Percentiles rank a stretch among this genome's conserved stretches.
Conservation (phyloP, 306 rosid species). For the Vicia faba region DNA sequence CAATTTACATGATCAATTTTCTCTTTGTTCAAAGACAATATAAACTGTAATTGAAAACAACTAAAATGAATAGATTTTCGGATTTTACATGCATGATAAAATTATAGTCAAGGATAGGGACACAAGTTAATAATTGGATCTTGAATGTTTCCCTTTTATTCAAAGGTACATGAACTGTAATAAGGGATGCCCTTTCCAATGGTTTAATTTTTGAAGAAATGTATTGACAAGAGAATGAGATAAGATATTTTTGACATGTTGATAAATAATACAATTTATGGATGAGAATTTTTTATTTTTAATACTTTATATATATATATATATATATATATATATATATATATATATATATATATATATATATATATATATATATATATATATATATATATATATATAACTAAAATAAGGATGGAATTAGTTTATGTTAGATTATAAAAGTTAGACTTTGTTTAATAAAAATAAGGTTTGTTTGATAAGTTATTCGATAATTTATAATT, state of each 20-base stretch:
- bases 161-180: constrained; percentile 32
- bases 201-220: no score
- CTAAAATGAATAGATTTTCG: constrained; percentile 7
- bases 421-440: no score
- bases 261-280: constrained; percentile 16
- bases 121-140: constrained; percentile 38
- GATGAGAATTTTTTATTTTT: constrained; percentile 21
- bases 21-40: constrained; percentile 25
- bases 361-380: no score
- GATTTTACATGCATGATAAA: constrained; percentile 6
- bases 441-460: no score
- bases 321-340: no score
- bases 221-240: constrained; percentile 32
- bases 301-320: neutral
- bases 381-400: no score
- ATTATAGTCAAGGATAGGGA: constrained; percentile 31
- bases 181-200: no score
- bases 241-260: constrained; percentile 29
- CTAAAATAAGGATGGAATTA: no score
- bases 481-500: no score
- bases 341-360: no score
- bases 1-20: constrained; percentile 26
- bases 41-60: constrained; percentile 13
- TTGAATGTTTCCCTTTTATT: constrained; percentile 25
- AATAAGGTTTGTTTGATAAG: no score